Evolutionary conservation across 805 yeast genomes (phyloP).

Genomic region (Candida stauntonica): DNA sequence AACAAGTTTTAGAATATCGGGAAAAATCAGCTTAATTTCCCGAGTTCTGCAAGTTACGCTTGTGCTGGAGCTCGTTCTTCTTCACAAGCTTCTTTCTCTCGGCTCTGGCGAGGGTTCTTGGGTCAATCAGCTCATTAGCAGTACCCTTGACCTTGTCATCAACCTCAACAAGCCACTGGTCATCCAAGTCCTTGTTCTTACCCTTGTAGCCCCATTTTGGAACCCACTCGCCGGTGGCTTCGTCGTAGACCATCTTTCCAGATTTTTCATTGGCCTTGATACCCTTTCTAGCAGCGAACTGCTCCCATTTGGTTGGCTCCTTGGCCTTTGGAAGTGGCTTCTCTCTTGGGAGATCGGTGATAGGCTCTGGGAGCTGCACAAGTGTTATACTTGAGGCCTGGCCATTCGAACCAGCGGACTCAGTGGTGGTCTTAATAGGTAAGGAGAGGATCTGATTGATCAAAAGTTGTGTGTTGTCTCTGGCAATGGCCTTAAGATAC

Average conservation of each 20-base stretch:
- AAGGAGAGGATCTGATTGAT: slow-evolving; percentile 86
- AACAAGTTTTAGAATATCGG: background rate
- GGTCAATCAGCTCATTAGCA: slow-evolving; percentile 71
- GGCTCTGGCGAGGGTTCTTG: slow-evolving; percentile 73
- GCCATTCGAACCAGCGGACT: slow-evolving; percentile 54
- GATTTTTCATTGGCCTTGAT: slow-evolving; percentile 85
- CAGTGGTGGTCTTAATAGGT: slow-evolving; percentile 86
- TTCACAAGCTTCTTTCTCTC: slow-evolving; percentile 83
- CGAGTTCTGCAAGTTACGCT: slow-evolving; percentile 59
- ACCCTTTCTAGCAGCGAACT: slow-evolving; percentile 93
- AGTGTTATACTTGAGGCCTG: slow-evolving; percentile 73
- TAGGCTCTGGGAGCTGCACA: slow-evolving; percentile 79
- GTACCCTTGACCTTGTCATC: slow-evolving; percentile 64
- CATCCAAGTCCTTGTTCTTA: slow-evolving; percentile 77
- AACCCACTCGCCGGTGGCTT: slow-evolving; percentile 89
- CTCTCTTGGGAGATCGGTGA: slow-evolving; percentile 83
- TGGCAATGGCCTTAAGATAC: slow-evolving; percentile 58
- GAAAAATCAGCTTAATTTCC: slow-evolving; percentile 1
- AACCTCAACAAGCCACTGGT: slow-evolving; percentile 95
- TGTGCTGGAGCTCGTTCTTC: slow-evolving; percentile 81
- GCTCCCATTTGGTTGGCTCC: slow-evolving; percentile 94
- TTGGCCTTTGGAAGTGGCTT: slow-evolving; percentile 91
- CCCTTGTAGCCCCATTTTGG: slow-evolving; percentile 99
- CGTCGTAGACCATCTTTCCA: slow-evolving; percentile 88
- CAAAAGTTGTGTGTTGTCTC: slow-evolving; percentile 90